Evolutionary conservation across 2,329 filamentous ascomycete species (phyloP).

Genomic region (Venturia nashicola): DNA sequence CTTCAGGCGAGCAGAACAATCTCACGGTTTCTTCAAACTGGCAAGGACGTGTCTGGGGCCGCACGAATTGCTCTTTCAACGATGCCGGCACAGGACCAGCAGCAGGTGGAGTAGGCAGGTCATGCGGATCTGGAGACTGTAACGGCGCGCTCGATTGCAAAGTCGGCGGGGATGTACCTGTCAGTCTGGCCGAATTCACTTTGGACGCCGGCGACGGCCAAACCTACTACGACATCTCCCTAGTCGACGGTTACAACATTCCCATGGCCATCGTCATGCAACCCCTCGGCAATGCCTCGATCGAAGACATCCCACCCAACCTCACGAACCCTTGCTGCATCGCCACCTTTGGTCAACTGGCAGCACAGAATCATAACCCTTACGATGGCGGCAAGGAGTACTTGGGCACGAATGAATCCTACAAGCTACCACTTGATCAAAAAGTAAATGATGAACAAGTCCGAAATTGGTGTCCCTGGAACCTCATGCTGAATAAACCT

Average conservation of each 20-base stretch:
- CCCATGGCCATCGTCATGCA: conserved; percentile 46
- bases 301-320: conserved; percentile 56
- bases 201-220: conserved; percentile 55
- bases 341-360: conserved; percentile 52
- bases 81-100: conserved; percentile 44
- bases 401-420: conserved; percentile 51
- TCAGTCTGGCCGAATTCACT: conserved; percentile 71
- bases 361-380: conserved; percentile 30
- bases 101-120: conserved; percentile 34
- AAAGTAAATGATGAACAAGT: conserved; percentile 45
- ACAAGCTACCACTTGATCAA: conserved; percentile 50
- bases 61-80: conserved; percentile 73
- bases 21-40: conserved; percentile 60
- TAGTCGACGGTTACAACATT: conserved; percentile 77
- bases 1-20: conserved; percentile 42
- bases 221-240: conserved; percentile 73
- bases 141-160: conserved; percentile 56
- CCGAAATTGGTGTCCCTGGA: conserved; percentile 67
- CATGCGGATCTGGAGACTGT: conserved; percentile 68
- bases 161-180: conserved; percentile 57
- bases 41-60: conserved; percentile 72
- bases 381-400: conserved; percentile 29
- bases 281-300: conserved; percentile 44
- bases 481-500: conserved; percentile 57
- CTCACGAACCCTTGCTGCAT: conserved; percentile 68